Evolutionary conservation across 2,329 filamentous ascomycete genomes (phyloP).

Genomic region (Penicillium thymicola): DNA sequence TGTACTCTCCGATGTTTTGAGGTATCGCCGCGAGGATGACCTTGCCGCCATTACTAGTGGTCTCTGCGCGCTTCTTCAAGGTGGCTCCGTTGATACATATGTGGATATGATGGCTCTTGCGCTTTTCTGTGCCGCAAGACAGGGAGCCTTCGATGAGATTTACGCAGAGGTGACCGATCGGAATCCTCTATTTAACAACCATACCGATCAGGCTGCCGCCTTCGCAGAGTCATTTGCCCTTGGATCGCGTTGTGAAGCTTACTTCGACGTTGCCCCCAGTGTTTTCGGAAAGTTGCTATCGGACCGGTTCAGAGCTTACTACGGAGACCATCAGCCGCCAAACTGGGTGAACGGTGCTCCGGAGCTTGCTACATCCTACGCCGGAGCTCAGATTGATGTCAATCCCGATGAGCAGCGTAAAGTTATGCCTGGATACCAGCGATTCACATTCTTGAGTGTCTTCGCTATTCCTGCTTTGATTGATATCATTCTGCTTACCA

Average conservation of each 20-base stretch:
- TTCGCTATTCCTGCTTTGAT: conserved; percentile 62
- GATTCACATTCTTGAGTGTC: conserved; percentile 58
- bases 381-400: conserved; percentile 53
- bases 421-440: conserved; percentile 46
- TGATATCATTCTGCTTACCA: conserved; percentile 58
- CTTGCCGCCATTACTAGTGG: conserved; percentile 40
- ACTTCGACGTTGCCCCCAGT: conserved; percentile 56
- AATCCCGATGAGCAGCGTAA: conserved; percentile 46
- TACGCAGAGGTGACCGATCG: conserved; percentile 62
- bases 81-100: conserved; percentile 42
- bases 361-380: conserved; percentile 51
- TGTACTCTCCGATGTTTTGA: conserved; percentile 29
- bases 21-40: conserved; percentile 29
- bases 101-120: conserved; percentile 56
- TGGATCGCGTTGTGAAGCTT: conserved; percentile 61
- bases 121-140: conserved; percentile 57
- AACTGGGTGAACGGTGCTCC: conserved; percentile 51
- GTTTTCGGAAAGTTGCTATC: conserved; percentile 46
- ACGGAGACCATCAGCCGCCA: conserved; percentile 48
- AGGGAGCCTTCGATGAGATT: conserved; percentile 59
- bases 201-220: conserved; percentile 61
- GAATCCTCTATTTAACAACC: conserved; percentile 59
- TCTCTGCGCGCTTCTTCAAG: conserved; percentile 34
- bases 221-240: conserved; percentile 63
- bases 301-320: conserved; percentile 43